Evolutionary conservation across 805 yeast genomes (phyloP), one percentile per base, ranked within the genome.

Genomic region (Maudiozyma turicensis): DNA sequence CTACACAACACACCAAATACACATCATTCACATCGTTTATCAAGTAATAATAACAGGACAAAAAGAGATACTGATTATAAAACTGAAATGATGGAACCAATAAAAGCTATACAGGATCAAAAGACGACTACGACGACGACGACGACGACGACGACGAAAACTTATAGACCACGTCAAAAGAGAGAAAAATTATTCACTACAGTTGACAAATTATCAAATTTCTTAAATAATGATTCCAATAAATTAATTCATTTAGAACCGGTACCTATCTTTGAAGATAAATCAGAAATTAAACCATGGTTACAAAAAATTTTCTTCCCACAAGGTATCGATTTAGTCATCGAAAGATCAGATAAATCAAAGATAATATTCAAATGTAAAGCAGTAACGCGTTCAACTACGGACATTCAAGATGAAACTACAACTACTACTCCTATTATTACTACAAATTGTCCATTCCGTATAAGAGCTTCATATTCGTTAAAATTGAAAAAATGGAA

Each of bases 281-380:
- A 72, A 54, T 65, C 71, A 30, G 74, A 71, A 32, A 78, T 80
- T 52, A 80, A 80, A 58, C 84, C 84, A 14, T 80, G 84, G 84
- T 60, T 80, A 46, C 78, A 71, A 54, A 62, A 69, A 44, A 70
- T 77, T 47, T 65, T 72, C 45, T 64, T 66, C 13, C 61, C 69
- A 10, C 70, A 70, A 52, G 81, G 82, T 9, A 73, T 78, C 41
- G 71, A 71, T 47, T 68, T 80, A 3, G 84, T 78, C 11, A 79
- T 79, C 46, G 84, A 78, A 62, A 63, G 86, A 29, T 76, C 81
- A 6, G 86, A 80, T 61, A 73, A 72, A 47, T 65, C 74, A 41
- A 80, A 80, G 58, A 77, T 80, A 14, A 78, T 80, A 26, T 80
- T 80, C 65, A 76, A 77, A 54, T 80, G 86, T 60, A 79, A 77